Evolutionary conservation across 2,329 filamentous ascomycete species (phyloP), one percentile per base, ranked within the genome.

Genomic region (Epichloe sibirici): DNA sequence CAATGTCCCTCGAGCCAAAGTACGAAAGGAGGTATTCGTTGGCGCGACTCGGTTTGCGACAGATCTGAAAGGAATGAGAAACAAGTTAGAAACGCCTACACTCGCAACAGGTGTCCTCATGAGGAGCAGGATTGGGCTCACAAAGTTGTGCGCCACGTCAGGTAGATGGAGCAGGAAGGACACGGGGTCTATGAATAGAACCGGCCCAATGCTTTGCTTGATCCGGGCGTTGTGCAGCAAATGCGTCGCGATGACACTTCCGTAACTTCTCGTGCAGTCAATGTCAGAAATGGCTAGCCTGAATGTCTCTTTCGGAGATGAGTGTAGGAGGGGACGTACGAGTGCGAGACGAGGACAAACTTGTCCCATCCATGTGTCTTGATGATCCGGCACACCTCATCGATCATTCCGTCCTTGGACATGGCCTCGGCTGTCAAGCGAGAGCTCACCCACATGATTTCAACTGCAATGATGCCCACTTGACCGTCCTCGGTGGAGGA

Each of bases 121-220:
- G 37, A n/a, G 37, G 37, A 13, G 12, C 37, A 39, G 12, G 37
- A 39, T 2, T n/a, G 37, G 52, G 44, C 34, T 51, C 54, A 64
- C 62, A 62, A 84, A 84, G 57, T 83, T 85, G 62, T 79, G 83
- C 2, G 79, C 78, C 8, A 84, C 78, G 56, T 82, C 75, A 4
- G 80, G 79, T 8, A 82, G 71, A 61, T 84, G 79, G 3, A 84
- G 66, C 1, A 82, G 64, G 46, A 83, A 73, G 0, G 76, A 76
- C 1, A 84, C 77, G 0, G 81, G 81, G 59, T 83, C 81, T 35
- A 83, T 70, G 25, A 83, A 69, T 0, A 84, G 59, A 2, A 76
- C 64, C 0, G 75, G 69, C 1, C 73, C 72, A 42, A 83, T 74
- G 5, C 52, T 55, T 2, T 45, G 39, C 5, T 55, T 55, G 4